Percentiles rank a stretch among this genome's conserved stretches.
Conservation (phyloP, 345 rosid genomes). For the Melastoma malabathricum region DNA sequence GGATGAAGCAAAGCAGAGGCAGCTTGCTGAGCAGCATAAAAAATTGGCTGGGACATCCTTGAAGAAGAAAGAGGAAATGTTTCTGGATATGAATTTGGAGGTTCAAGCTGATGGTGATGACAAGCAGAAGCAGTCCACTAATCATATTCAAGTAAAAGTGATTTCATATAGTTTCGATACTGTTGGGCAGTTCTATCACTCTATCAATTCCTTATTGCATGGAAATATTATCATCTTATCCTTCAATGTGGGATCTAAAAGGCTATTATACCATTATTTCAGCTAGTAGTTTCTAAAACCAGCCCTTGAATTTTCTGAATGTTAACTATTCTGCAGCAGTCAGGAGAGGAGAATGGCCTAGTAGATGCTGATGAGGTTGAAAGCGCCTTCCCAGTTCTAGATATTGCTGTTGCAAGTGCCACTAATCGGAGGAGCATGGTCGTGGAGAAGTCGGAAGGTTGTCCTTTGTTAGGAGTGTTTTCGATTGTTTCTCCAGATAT, state of each 20-base stretch:
- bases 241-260: no score
- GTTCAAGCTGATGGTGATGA: conserved; percentile 15
- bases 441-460: conserved; percentile 35
- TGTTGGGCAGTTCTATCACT: no score
- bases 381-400: conserved; percentile 15
- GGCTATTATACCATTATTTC: no score
- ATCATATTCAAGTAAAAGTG: conserved; percentile 15
- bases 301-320: neutral
- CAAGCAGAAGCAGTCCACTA: conserved; percentile 9
- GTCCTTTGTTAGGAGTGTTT: conserved; percentile 24
- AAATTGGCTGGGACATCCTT: conserved; percentile 26
- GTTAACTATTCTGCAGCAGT: neutral
- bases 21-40: conserved; percentile 66
- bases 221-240: no score
- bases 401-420: conserved; percentile 14
- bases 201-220: no score
- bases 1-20: conserved; percentile 85
- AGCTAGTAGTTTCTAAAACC: no score
- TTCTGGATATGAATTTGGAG: conserved; percentile 19
- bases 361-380: conserved; percentile 15
- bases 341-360: conserved; percentile 4
- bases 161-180: conserved; percentile 4
- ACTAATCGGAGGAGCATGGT: conserved; percentile 11
- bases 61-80: conserved; percentile 20
- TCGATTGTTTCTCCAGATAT: conserved; percentile 4